Percentiles rank a stretch among this genome's conserved stretches.
These are phyloP conservation scores for Claviceps quebecensis DNA, from an alignment of 2,329 filamentous ascomycete genomes.

Conservation along the genomic window DNA sequence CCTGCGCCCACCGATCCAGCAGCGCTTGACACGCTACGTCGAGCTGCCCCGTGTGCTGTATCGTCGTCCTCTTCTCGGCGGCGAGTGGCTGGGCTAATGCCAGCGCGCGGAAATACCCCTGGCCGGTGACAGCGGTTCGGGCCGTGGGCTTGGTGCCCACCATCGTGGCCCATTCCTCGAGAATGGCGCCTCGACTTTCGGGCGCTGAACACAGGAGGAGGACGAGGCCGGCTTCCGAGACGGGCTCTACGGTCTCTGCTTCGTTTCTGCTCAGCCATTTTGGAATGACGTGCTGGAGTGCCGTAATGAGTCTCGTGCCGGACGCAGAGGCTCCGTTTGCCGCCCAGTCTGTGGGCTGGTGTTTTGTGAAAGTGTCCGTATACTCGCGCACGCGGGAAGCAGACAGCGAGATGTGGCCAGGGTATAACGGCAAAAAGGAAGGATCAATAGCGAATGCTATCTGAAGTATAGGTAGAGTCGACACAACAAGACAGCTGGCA, in stretches of 20 bases:
- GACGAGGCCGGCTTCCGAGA: conserved; percentile 36
- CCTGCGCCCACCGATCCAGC: conserved; percentile 36
- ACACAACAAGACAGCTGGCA: conserved; percentile 41
- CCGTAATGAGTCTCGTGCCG: conserved; percentile 11
- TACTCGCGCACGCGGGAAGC: conserved; percentile 10
- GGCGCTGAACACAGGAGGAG: conserved; percentile 31
- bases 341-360: conserved; percentile 7
- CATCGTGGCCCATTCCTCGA: conserved; percentile 33
- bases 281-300: conserved; percentile 21
- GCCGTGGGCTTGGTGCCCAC: conserved; percentile 22
- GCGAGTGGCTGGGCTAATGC: conserved; percentile 33
- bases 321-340: conserved; percentile 6
- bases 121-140: conserved; percentile 24
- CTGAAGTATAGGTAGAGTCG: conserved; percentile 34
- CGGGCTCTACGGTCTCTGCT: conserved; percentile 32
- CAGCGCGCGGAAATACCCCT: conserved; percentile 40
- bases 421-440: conserved; percentile 5
- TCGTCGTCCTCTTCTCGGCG: conserved; percentile 3
- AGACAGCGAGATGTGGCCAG: conserved; percentile 15
- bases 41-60: conserved; percentile 3
- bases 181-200: conserved; percentile 21
- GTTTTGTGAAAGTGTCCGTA: conserved; percentile 9
- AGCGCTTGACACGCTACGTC: conserved; percentile 31
- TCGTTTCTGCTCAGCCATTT: conserved; percentile 38
- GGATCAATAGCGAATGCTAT: conserved; percentile 13